phyloP scores from a whole-genome alignment of 2,329 filamentous ascomycete genomes.

The Scedosporium minutisporum region DNA sequence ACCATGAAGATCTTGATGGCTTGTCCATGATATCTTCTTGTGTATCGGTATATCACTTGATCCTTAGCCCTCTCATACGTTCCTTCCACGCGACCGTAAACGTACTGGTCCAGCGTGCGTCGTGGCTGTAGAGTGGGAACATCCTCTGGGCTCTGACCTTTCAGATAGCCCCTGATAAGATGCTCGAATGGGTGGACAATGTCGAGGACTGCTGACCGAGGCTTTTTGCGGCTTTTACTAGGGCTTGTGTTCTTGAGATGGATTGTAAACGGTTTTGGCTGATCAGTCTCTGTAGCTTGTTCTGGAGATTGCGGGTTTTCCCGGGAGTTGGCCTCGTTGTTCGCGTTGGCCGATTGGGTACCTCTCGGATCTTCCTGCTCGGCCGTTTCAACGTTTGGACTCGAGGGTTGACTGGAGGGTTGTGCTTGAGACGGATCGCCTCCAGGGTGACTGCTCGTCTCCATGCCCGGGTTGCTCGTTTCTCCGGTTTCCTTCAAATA shows the following conservation, averaged over 20 bases:
- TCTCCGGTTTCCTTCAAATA: neutral
- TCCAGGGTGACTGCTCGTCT: neutral
- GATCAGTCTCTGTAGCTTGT: neutral
- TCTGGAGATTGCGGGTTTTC: neutral
- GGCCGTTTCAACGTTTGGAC: neutral
- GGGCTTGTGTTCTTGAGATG: neutral
- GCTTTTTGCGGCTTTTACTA: neutral
- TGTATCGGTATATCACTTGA: conserved; percentile 10
- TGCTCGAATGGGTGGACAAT: neutral
- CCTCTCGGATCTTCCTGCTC: neutral
- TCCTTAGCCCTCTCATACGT: conserved; percentile 5
- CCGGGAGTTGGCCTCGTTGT: neutral
- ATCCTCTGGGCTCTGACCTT: neutral
- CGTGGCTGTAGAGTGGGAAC: conserved; percentile 6
- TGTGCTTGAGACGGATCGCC: neutral
- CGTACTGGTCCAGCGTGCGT: conserved; percentile 9
- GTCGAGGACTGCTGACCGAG: neutral
- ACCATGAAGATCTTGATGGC: conserved; percentile 9
- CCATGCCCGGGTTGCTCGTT: neutral
- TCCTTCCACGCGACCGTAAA: conserved; percentile 6
- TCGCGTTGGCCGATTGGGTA: neutral
- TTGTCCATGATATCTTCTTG: neutral
- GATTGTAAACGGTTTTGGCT: neutral
- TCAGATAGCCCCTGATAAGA: neutral
- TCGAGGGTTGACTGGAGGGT: neutral